phyloP scores from a whole-genome alignment of 345 rosid genomes.

The Bruguiera gymnorhiza region DNA sequence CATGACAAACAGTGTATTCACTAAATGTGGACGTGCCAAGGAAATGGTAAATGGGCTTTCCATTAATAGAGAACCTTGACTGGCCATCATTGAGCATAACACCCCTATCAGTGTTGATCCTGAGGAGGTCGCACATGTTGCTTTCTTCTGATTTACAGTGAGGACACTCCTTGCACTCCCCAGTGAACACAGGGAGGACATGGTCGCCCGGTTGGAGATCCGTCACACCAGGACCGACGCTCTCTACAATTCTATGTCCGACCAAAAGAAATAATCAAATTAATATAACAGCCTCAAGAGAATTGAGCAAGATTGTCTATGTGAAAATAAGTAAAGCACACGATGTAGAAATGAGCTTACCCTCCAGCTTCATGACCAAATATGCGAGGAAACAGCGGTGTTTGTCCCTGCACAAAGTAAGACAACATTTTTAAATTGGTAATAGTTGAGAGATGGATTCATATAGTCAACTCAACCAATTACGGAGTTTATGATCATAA shows the following conservation, averaged over 20 bases:
- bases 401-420: conserved; percentile 53
- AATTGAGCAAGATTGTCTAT: not conserved
- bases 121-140: conserved; percentile 80
- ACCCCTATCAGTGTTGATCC: conserved; percentile 72
- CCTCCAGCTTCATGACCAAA: conserved; percentile 87
- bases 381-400: conserved; percentile 71
- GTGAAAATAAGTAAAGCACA: too few relatives aligned
- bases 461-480: too few relatives aligned
- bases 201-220: conserved; percentile 73
- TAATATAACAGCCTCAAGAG: not conserved
- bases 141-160: conserved; percentile 78
- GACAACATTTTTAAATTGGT: not conserved
- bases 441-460: not conserved
- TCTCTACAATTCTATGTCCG: conserved; percentile 64
- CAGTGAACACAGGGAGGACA: conserved; percentile 74
- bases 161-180: conserved; percentile 68
- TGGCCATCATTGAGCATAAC: conserved; percentile 66
- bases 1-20: conserved; percentile 78
- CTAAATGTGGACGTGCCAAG: conserved; percentile 79
- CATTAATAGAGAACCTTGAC: conserved; percentile 62
- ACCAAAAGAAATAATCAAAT: not conserved
- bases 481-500: too few relatives aligned
- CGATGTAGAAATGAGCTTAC: conserved; percentile 26
- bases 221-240: conserved; percentile 76
- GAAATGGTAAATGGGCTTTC: conserved; percentile 70